phyloP scores from a whole-genome alignment of 2,329 filamentous ascomycete genomes.

The Arthrinium phaeospermum region DNA sequence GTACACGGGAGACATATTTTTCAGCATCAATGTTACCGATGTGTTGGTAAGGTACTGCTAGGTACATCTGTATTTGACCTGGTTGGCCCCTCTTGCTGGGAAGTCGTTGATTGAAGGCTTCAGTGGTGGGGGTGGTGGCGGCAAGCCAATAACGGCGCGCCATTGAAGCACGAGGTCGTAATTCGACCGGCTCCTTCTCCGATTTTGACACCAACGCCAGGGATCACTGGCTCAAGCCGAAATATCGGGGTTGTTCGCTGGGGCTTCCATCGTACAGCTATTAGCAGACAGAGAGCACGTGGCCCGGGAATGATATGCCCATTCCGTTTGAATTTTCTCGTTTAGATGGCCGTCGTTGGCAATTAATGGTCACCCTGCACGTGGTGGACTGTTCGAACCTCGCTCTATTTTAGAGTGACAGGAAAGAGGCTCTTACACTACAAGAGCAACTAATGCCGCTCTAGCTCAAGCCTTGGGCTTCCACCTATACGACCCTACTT shows the following conservation, averaged over 20 bases:
- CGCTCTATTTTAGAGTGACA: not conserved
- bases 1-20: not conserved
- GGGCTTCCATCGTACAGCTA: not conserved
- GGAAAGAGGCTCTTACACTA: not conserved
- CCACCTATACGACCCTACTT: not conserved
- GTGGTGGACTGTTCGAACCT: not conserved
- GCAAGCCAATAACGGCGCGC: slow-evolving; percentile 3
- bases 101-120: not conserved
- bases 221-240: not conserved
- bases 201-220: not conserved
- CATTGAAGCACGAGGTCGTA: slow-evolving; percentile 8
- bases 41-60: not conserved
- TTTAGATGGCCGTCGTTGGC: not conserved
- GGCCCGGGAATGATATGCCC: not conserved
- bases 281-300: not conserved
- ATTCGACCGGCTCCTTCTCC: not conserved
- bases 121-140: not conserved
- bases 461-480: not conserved
- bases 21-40: not conserved
- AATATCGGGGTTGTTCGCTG: not conserved
- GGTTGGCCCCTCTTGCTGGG: not conserved
- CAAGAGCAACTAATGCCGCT: not conserved
- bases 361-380: not conserved
- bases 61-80: not conserved
- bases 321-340: not conserved